Conservation (phyloP, 1,139 yeast genomes). For the Saccharomycopsis phalli region DNA sequence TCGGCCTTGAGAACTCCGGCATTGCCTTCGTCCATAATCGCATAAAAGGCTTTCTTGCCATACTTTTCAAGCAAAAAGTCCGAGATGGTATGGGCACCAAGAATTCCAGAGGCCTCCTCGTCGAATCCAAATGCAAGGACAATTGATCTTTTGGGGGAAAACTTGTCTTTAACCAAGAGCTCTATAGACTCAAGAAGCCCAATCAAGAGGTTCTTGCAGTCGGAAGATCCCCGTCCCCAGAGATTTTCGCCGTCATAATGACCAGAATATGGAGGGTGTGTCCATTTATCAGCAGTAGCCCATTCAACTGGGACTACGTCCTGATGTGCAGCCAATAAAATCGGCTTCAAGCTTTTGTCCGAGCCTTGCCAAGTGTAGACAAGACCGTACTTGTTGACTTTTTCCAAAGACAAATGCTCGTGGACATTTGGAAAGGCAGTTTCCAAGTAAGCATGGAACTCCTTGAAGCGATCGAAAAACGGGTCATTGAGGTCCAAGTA, state of each 20-base stretch:
- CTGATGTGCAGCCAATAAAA: slow-evolving; percentile 67
- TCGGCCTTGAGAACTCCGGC: slow-evolving; percentile 31
- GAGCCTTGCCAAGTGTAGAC: slow-evolving; percentile 62
- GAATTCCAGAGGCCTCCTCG: slow-evolving; percentile 58
- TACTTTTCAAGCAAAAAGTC: slow-evolving; percentile 37
- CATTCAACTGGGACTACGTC: slow-evolving; percentile 77
- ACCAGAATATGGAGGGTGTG: slow-evolving; percentile 61
- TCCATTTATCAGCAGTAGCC: slow-evolving; percentile 52
- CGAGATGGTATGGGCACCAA: slow-evolving; percentile 45
- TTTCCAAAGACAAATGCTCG: slow-evolving; percentile 38
- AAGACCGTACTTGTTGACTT: slow-evolving; percentile 58
- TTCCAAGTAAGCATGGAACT: slow-evolving; percentile 47
- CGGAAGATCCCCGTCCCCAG: slow-evolving; percentile 62
- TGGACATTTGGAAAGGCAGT: slow-evolving; percentile 53
- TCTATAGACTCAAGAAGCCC: slow-evolving; percentile 55
- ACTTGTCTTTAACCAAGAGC: slow-evolving; percentile 33
- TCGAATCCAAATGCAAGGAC: slow-evolving; percentile 64
- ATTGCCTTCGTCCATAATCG: slow-evolving; percentile 59
- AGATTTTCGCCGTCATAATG: slow-evolving; percentile 50
- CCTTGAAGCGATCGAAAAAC: slow-evolving; percentile 30
- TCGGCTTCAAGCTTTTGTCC: slow-evolving; percentile 45
- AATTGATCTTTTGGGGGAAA: slow-evolving; percentile 46
- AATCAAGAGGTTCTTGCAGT: slow-evolving; percentile 51
- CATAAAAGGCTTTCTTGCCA: slow-evolving; percentile 47
- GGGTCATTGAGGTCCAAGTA: slow-evolving; percentile 15